Evolutionary conservation across 225 moss, liverwort and hornwort genomes (phyloP).

Genomic region (Rhytidiadelphus loreus): DNA sequence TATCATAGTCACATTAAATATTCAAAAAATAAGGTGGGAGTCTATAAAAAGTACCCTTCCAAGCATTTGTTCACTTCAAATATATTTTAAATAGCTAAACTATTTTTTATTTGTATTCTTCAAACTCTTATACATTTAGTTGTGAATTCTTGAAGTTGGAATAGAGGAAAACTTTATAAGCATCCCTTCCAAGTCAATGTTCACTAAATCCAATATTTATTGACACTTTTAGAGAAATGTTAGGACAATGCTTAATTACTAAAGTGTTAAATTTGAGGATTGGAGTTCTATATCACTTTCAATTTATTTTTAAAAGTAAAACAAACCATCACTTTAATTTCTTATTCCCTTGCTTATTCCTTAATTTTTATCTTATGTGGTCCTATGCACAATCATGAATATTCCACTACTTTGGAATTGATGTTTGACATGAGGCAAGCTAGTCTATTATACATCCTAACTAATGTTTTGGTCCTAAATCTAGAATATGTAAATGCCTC

Average conservation of each 20-base stretch:
- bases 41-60: fast-evolving
- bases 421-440: too few species aligned
- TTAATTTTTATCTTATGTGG: too few species aligned
- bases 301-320: too few species aligned
- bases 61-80: not conserved
- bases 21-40: not conserved
- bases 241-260: not conserved
- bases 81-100: not conserved
- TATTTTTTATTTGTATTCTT: not conserved
- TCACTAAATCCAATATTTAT: not conserved
- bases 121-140: not conserved
- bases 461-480: too few species aligned
- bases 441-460: too few species aligned
- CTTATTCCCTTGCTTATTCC: too few species aligned
- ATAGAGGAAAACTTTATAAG: not conserved
- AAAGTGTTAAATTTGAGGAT: not conserved
- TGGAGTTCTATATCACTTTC: too few species aligned
- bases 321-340: too few species aligned
- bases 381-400: too few species aligned
- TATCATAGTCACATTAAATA: not conserved
- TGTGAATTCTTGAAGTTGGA: fast-evolving
- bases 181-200: fast-evolving
- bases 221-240: too few species aligned
- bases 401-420: too few species aligned
- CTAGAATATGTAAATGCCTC: too few species aligned